A percentile compares a stretch with the other conserved stretches of the same genome.
phyloP scores from a whole-genome alignment of 768 basidiomycete genomes.

The Mycena kentingensis region DNA sequence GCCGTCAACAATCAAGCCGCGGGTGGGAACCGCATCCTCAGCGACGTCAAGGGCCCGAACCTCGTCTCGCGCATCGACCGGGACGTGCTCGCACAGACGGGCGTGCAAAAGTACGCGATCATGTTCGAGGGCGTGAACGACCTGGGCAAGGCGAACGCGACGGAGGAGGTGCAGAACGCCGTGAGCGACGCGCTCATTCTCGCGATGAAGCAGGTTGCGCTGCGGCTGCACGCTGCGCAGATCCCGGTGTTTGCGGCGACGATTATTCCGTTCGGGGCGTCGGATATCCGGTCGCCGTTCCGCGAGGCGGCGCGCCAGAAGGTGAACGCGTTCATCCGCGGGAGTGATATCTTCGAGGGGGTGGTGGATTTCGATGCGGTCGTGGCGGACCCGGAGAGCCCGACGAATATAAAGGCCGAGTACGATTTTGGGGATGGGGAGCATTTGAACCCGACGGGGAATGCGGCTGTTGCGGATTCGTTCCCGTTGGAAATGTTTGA shows the following conservation, averaged over 20 bases:
- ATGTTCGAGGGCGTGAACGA: slow-evolving; percentile 33
- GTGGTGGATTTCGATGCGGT: slow-evolving; percentile 51
- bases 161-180: slow-evolving; percentile 33
- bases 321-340: slow-evolving; percentile 46
- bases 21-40: slow-evolving; percentile 55
- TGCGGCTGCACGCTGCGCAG: slow-evolving; percentile 41
- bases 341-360: slow-evolving; percentile 44
- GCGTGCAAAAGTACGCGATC: slow-evolving; percentile 45
- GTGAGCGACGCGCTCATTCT: slow-evolving; percentile 45
- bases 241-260: slow-evolving; percentile 52
- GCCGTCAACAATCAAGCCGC: slow-evolving; percentile 53
- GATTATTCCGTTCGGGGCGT: slow-evolving; percentile 49
- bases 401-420: slow-evolving; percentile 37
- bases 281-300: slow-evolving; percentile 31
- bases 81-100: slow-evolving; percentile 50
- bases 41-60: slow-evolving; percentile 50
- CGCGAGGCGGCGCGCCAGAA: slow-evolving; percentile 44
- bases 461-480: slow-evolving; percentile 42
- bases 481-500: slow-evolving; percentile 44
- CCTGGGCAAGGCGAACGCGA: not conserved
- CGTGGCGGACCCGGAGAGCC: slow-evolving; percentile 39
- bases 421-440: slow-evolving; percentile 50
- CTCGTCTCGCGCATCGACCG: slow-evolving; percentile 51
- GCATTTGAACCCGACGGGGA: slow-evolving; percentile 50
- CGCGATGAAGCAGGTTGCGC: slow-evolving; percentile 48